phyloP scores from a whole-genome alignment of 805 yeast genomes.

The Pichia exigua region DNA sequence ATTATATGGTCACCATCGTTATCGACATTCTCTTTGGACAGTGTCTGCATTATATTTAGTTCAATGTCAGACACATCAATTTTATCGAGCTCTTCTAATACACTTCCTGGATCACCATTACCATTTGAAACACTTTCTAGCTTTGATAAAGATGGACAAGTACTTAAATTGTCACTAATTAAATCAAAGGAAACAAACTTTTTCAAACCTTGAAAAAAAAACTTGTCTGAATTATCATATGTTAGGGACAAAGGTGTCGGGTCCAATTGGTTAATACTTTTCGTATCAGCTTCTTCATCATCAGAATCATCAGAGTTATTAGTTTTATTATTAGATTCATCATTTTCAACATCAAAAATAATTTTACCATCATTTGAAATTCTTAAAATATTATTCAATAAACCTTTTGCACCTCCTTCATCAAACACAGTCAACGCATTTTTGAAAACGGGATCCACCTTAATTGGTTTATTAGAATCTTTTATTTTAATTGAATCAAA shows the following conservation, averaged over 20 bases:
- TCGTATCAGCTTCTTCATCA: not conserved
- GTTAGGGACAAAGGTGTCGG: not conserved
- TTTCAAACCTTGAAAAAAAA: not conserved
- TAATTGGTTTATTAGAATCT: conserved; percentile 40
- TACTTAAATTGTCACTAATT: not conserved
- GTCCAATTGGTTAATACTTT: not conserved
- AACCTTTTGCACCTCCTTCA: conserved; percentile 55
- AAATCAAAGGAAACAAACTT: conserved; percentile 2
- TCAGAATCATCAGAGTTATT: not conserved
- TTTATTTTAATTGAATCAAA: conserved; percentile 3
- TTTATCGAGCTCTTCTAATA: conserved; percentile 20
- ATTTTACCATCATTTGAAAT: conserved; percentile 41
- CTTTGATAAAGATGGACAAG: conserved; percentile 5
- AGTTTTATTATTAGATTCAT: not conserved
- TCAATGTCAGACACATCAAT: conserved; percentile 1
- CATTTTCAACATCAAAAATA: conserved; percentile 19
- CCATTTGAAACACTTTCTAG: not conserved
- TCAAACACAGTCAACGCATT: conserved; percentile 50
- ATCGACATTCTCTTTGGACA: not conserved
- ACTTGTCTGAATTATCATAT: not conserved
- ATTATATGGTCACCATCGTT: not conserved
- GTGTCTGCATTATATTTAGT: not conserved
- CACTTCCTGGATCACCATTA: conserved; percentile 6
- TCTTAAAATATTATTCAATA: conserved; percentile 41
- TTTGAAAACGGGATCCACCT: conserved; percentile 50